These are phyloP conservation scores for Lepraria neglecta DNA, from an alignment of 495 filamentous ascomycete species.

Conservation along the genomic window DNA sequence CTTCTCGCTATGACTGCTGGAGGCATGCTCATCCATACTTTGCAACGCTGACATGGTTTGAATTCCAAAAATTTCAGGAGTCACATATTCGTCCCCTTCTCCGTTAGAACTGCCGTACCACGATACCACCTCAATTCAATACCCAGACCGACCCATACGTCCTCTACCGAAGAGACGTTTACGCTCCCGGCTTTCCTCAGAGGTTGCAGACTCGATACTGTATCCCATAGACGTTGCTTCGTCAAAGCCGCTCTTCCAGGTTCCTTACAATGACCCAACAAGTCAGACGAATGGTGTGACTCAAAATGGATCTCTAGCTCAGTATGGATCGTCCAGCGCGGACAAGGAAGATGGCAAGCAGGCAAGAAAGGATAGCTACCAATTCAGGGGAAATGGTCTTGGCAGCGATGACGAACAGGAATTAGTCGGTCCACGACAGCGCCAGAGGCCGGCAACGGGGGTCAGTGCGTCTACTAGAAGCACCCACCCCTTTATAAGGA, in stretches of 20 bases:
- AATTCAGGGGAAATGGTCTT: slow-evolving; percentile 31
- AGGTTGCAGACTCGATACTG: slow-evolving; percentile 72
- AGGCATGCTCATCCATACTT: neutral
- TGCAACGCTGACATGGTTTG: slow-evolving; percentile 34
- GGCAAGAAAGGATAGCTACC: slow-evolving; percentile 30
- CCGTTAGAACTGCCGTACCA: slow-evolving; percentile 39
- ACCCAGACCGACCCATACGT: slow-evolving; percentile 84
- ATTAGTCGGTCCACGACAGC: slow-evolving; percentile 20
- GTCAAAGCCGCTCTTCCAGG: slow-evolving; percentile 66
- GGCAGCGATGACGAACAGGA: slow-evolving; percentile 37
- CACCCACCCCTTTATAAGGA: slow-evolving; percentile 12
- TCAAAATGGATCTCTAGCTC: slow-evolving; percentile 28
- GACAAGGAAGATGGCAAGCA: slow-evolving; percentile 15
- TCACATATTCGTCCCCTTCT: slow-evolving; percentile 25
- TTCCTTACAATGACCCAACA: slow-evolving; percentile 46
- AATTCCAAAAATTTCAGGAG: slow-evolving; percentile 18
- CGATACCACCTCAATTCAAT: slow-evolving; percentile 67
- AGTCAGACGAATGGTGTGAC: slow-evolving; percentile 1
- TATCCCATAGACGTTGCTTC: slow-evolving; percentile 68
- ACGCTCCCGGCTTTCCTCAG: slow-evolving; percentile 75
- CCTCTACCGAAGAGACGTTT: slow-evolving; percentile 84
- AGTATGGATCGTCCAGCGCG: slow-evolving; percentile 23
- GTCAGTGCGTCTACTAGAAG: slow-evolving; percentile 1
- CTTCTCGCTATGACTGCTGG: neutral
- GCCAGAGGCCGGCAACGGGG: slow-evolving; percentile 6